Evolutionary conservation across 495 filamentous ascomycete species (phyloP).

Genomic region (Podospora pseudoanserina): DNA sequence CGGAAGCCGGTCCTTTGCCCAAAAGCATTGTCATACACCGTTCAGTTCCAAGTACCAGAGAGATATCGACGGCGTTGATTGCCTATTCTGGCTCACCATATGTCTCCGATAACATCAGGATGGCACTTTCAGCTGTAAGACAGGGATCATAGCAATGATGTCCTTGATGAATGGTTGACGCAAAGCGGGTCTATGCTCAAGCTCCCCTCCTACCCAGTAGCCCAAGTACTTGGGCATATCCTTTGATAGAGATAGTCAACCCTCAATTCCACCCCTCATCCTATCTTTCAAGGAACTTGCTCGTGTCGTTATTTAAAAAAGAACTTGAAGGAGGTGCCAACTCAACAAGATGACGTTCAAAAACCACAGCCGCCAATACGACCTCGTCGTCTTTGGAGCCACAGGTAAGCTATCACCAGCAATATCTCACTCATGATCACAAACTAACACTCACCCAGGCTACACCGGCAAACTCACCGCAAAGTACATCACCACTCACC

Average conservation of each 20-base stretch:
- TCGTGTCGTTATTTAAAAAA: no score
- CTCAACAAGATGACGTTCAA: constrained; percentile 37
- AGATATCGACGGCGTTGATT: constrained; percentile 12
- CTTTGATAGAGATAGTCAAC: not conserved
- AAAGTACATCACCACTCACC: constrained; percentile 68
- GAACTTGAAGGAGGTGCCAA: not conserved
- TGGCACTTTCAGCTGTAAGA: not conserved
- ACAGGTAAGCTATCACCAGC: constrained; percentile 42
- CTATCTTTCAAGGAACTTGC: not conserved
- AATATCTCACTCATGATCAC: constrained; percentile 24
- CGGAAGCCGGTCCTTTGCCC: not conserved
- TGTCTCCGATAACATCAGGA: not conserved
- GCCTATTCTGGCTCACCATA: constrained; percentile 12
- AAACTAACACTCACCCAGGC: constrained; percentile 47
- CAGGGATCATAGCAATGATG: not conserved
- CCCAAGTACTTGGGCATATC: not conserved
- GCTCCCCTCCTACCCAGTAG: not conserved
- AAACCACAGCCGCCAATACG: constrained; percentile 62
- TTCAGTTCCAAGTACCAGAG: not conserved
- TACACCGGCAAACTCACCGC: constrained; percentile 80
- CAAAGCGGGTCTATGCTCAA: not conserved
- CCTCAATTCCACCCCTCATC: not conserved
- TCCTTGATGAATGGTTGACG: not conserved
- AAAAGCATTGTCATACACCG: not conserved
- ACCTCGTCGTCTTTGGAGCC: constrained; percentile 79